Conservation (phyloP, 768 basidiomycete species). For the Phaffia australis region DNA sequence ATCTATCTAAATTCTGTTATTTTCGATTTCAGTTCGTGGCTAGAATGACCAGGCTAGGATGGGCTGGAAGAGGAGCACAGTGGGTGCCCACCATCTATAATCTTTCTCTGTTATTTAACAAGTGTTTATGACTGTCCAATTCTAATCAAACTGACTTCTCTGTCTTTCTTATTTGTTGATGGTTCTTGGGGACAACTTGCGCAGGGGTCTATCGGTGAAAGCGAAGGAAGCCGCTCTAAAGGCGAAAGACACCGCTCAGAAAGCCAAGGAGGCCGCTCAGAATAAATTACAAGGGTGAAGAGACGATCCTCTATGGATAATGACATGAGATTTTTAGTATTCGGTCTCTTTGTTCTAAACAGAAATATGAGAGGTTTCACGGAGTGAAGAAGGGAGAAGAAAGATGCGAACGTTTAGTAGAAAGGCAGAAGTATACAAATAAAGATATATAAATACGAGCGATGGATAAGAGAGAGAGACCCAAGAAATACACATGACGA, state of each 20-base stretch:
- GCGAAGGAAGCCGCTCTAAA: conserved; percentile 25
- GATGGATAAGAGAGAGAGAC: conserved; percentile 1
- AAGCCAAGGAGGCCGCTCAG: conserved; percentile 18
- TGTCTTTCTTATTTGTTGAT: conserved; percentile 11
- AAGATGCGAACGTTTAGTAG: neutral
- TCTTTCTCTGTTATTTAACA: conserved; percentile 27
- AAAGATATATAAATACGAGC: neutral
- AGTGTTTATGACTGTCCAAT: too few relatives aligned
- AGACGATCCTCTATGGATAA: neutral
- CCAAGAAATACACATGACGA: neutral
- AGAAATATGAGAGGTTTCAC: too few relatives aligned
- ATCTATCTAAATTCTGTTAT: neutral
- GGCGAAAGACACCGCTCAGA: conserved; percentile 23
- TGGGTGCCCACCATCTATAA: conserved; percentile 28
- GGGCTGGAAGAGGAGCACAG: conserved; percentile 65
- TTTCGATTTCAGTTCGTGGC: conserved; percentile 47
- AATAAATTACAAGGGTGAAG: too few relatives aligned
- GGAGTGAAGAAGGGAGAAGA: too few relatives aligned
- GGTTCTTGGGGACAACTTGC: neutral
- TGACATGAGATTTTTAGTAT: neutral
- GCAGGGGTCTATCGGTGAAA: conserved; percentile 25
- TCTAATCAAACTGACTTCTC: conserved; percentile 27
- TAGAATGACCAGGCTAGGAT: conserved; percentile 70
- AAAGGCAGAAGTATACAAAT: neutral
- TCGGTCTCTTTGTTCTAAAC: neutral